Percentiles rank a stretch among this genome's conserved stretches.
Conservation (phyloP, 768 basidiomycete genomes). For the Cubamyces lactineus region DNA sequence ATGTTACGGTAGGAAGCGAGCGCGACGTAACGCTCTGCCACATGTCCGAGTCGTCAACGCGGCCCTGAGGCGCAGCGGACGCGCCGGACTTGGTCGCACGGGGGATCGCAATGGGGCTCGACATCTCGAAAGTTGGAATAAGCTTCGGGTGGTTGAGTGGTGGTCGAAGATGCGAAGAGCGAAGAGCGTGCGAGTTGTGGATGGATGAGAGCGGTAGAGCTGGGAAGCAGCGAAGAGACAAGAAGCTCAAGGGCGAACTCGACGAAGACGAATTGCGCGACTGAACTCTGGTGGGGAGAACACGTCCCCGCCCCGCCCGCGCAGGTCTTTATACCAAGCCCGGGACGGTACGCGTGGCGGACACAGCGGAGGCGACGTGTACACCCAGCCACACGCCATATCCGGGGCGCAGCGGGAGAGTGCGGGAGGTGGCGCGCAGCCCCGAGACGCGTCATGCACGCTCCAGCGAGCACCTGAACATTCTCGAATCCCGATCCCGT, state of each 20-base stretch:
- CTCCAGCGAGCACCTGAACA: slow-evolving; percentile 5
- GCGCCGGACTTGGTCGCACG: slow-evolving; percentile 3
- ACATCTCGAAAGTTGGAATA: slow-evolving; percentile 17
- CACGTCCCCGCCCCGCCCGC: not conserved
- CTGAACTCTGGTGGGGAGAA: slow-evolving; percentile 8
- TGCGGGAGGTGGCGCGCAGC: not conserved
- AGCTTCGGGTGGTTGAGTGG: not conserved
- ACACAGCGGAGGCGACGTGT: not conserved
- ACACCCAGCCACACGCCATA: not conserved
- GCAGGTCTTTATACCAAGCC: slow-evolving; percentile 8
- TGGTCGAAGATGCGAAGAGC: not conserved
- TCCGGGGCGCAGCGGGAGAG: too few relatives aligned
- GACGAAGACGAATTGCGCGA: slow-evolving; percentile 2
- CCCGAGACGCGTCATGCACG: slow-evolving; percentile 2
- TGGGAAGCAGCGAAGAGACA: not conserved
- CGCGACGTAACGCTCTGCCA: slow-evolving; percentile 8
- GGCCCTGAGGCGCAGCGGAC: not conserved
- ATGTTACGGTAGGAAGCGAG: not conserved
- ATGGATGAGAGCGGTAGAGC: not conserved
- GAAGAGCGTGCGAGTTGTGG: not conserved
- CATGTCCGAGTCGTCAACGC: slow-evolving; percentile 10
- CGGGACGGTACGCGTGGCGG: not conserved
- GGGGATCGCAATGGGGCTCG: slow-evolving; percentile 30
- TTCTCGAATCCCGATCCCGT: slow-evolving; percentile 4
- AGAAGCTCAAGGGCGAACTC: slow-evolving; percentile 13